Conservation (phyloP, 1,139 yeast genomes). For the Candida sojae region DNA sequence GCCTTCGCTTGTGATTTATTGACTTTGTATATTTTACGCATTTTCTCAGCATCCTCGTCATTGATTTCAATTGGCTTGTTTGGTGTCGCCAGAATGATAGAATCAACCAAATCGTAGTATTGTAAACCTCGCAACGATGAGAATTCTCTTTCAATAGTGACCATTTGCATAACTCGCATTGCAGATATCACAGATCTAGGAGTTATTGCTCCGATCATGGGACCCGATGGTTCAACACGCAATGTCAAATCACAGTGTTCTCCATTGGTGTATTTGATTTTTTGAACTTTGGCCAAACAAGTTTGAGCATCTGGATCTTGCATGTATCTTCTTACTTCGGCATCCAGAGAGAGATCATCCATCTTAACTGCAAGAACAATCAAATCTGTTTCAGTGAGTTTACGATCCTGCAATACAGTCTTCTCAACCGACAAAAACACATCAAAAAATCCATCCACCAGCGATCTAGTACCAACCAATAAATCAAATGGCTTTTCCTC, state of each 20-base stretch:
- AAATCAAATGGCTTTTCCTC: slow-evolving; percentile 68
- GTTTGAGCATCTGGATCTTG: slow-evolving; percentile 33
- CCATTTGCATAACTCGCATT: slow-evolving; percentile 79
- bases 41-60: slow-evolving; percentile 36
- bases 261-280: slow-evolving; percentile 63
- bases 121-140: slow-evolving; percentile 79
- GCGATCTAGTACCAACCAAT: slow-evolving; percentile 74
- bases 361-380: slow-evolving; percentile 62
- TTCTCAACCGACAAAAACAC: slow-evolving; percentile 76
- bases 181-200: slow-evolving; percentile 67
- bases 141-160: slow-evolving; percentile 91
- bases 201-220: slow-evolving; percentile 55
- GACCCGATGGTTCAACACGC: slow-evolving; percentile 57
- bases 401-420: slow-evolving; percentile 49
- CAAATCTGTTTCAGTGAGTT: slow-evolving; percentile 74
- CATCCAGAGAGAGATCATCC: slow-evolving; percentile 17
- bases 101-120: slow-evolving; percentile 70
- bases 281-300: slow-evolving; percentile 79
- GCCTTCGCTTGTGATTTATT: slow-evolving; percentile 92
- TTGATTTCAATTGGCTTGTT: slow-evolving; percentile 37
- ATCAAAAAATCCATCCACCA: slow-evolving; percentile 86
- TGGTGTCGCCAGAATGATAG: slow-evolving; percentile 69
- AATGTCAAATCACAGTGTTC: slow-evolving; percentile 74
- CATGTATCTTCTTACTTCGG: slow-evolving; percentile 23
- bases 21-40: slow-evolving; percentile 54